Evolutionary conservation across 495 filamentous ascomycete genomes (phyloP), one percentile per base, ranked within the genome.

Genomic region (Talaromyces trachyspermus): DNA sequence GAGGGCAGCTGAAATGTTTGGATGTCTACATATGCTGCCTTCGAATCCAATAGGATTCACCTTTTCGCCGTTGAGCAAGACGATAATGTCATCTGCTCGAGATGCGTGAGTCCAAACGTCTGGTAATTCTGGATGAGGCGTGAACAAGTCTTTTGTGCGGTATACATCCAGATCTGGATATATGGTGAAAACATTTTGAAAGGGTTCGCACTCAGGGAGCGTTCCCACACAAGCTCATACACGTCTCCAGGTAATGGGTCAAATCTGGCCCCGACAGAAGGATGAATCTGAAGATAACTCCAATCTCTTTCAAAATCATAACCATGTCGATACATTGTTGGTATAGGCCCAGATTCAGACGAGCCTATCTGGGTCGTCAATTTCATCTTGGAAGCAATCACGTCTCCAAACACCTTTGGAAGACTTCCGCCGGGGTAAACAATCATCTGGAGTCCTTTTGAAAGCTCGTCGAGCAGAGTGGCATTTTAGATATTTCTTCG

Each of bases 51-150:
- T 57, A 0, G 81, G 80, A 53, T 82, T 82, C 3, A 79, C 53
- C 59, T 83, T 85, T 56, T 84, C 78, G 22, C 79, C 81, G 56
- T 76, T 84, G 12, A 66, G 72, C 47, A 84, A 74, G 2, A 83
- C 79, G 42, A 85, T 77, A 40, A 83, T 63, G 55, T 81, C 80
- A 50, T 85, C 81, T 1, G 59, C 51, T 9, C 81, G 68, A 4
- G 78, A 75, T 18, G 57, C 50, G 45, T 74, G 78, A 10, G 60
- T 57, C 78, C 76, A 84, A 27, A 71, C 53, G 24, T 73, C 52
- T 0, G 67, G 58, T 19, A 68, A 50, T 0, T 64, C 66, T 0
- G 77, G 74, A 49, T 82, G 78, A 11, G 58, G 67, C 15, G 54
- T 55, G 53, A 69, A 85, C 14, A 84, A 59, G 54, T 84, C 80